Percentiles rank a stretch among this genome's conserved stretches.
These are phyloP conservation scores for Collybiopsis confluens DNA, from an alignment of 768 basidiomycete genomes.

Conservation along the genomic window DNA sequence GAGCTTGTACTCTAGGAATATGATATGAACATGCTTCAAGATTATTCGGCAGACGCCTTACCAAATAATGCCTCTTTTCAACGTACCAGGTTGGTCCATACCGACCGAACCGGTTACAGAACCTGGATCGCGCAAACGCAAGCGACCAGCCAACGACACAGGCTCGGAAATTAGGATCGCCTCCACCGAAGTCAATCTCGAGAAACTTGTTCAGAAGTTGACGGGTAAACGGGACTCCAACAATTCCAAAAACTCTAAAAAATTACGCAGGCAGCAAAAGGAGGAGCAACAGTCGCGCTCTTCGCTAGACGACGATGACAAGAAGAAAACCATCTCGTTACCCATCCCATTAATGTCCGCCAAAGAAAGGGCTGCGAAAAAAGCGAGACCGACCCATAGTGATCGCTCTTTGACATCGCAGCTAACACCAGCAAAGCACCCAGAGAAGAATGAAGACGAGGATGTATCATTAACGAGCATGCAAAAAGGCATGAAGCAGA, in stretches of 20 bases:
- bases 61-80: slow-evolving; percentile 45
- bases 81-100: slow-evolving; percentile 69
- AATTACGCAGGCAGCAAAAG: slow-evolving; percentile 12
- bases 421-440: background rate
- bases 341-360: slow-evolving; percentile 18
- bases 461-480: slow-evolving; percentile 53
- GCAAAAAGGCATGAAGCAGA: slow-evolving; percentile 76
- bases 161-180: slow-evolving; percentile 23
- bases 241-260: slow-evolving; percentile 19
- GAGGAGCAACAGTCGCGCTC: background rate
- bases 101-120: slow-evolving; percentile 36
- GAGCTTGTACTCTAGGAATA: too few species aligned
- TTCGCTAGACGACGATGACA: slow-evolving; percentile 10
- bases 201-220: slow-evolving; percentile 55
- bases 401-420: slow-evolving; percentile 12
- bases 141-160: slow-evolving; percentile 36
- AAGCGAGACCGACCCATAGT: slow-evolving; percentile 14
- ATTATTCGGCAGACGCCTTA: too few species aligned
- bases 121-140: slow-evolving; percentile 48
- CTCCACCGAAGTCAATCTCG: slow-evolving; percentile 48
- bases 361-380: slow-evolving; percentile 11
- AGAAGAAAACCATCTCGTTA: slow-evolving; percentile 17
- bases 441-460: background rate
- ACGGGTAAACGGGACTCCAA: slow-evolving; percentile 17
- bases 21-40: too few species aligned